Evolutionary conservation across 2,329 filamentous ascomycete species (phyloP).

Genomic region (Zasmidium angulare): DNA sequence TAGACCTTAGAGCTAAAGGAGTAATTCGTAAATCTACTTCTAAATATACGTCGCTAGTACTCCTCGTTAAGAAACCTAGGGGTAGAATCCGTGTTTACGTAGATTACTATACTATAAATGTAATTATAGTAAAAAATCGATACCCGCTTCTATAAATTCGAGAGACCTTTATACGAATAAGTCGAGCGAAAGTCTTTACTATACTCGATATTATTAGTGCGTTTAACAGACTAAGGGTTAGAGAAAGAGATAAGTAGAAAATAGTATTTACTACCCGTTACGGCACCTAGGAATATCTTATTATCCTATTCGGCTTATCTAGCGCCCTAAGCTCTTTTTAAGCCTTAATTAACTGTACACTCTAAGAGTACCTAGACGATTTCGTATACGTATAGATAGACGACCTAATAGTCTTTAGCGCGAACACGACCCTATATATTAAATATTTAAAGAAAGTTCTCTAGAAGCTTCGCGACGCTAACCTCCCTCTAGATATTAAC

Average conservation of each 20-base stretch:
- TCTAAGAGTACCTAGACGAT: slow-evolving; percentile 25
- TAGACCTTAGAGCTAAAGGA: neutral
- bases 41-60: neutral
- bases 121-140: slow-evolving; percentile 1
- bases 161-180: slow-evolving; percentile 1
- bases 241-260: slow-evolving; percentile 6
- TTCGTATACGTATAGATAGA: slow-evolving; percentile 27
- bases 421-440: slow-evolving; percentile 26
- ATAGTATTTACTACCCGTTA: slow-evolving; percentile 6
- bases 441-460: slow-evolving; percentile 28
- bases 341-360: slow-evolving; percentile 18
- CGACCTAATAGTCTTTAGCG: slow-evolving; percentile 32
- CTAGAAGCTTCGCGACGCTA: slow-evolving; percentile 20
- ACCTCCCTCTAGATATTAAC: slow-evolving; percentile 10
- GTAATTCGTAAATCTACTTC: neutral
- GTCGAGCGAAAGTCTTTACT: slow-evolving; percentile 1
- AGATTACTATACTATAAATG: slow-evolving; percentile 2
- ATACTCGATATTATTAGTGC: neutral
- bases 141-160: slow-evolving; percentile 2
- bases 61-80: slow-evolving; percentile 3
- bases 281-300: neutral
- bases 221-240: slow-evolving; percentile 23
- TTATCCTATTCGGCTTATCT: slow-evolving; percentile 8
- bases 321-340: slow-evolving; percentile 30
- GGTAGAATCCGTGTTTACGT: neutral